Base-by-base conservation (phyloP, 257 asterid genomes). In the Apocynum venetum region DNA sequence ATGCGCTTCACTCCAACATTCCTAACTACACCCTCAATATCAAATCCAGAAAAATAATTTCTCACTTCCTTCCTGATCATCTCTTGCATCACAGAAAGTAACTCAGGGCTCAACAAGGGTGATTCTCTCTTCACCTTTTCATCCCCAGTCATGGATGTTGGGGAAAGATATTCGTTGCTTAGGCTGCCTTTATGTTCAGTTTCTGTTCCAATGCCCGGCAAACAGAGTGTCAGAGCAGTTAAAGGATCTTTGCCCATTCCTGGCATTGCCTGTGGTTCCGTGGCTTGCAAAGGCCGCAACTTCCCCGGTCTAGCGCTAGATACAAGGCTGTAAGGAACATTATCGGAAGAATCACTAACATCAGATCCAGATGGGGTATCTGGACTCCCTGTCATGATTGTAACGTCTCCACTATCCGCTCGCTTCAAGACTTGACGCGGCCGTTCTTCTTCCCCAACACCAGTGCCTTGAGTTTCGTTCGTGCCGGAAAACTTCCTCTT, bases 151-250 rank as follows among this genome's bases (percentile, higher is more conserved):
- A 57, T 0, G 36, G 64, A 19, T 8, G 17, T 3, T 1, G 69
- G 8, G 1, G 69, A 63, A 12, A 63, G 44, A 48, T 36, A 8
- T 20, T 60, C 66, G 31, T 25, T 25, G 31, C 31, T 25, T 25
- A 25, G 31, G 31, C 31, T 25, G 31, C 31, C 31, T 6, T 6
- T 1, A 13, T 46, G 31, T 20, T 81, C 82, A 3, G 2, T 49
- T 49, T 49, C 53, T 49, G 53, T 49, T 75, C 79, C 55, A 19
- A 41, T 72, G 17, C 88, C 89, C 0, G 89, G 93, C 66, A 78
- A 52, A 57, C 72, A 40, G 1, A 89, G 89, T 56, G 89, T 87
- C 82, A 87, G 67, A 36, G 84, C 85, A 6, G 89, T 88, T 13
- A 82, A 52, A 51, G 82, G 83, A 73, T 74, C 80, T 1, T 71